phyloP scores from a whole-genome alignment of 2,329 filamentous ascomycete species.

The Arthroderma sp. region DNA sequence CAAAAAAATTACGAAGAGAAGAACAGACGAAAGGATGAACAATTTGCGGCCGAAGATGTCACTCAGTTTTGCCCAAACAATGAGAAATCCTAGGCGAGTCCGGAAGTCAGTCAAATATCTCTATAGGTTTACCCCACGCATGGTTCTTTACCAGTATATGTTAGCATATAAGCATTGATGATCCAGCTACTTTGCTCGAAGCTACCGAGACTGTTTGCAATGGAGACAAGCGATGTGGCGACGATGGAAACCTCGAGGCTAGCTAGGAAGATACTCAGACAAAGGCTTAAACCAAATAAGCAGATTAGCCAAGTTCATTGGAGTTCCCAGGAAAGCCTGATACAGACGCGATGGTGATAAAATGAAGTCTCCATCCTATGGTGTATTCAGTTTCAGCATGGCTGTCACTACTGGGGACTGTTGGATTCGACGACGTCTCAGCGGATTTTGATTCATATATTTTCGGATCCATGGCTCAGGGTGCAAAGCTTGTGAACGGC shows the following conservation, averaged over 20 bases:
- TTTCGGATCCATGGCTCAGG: too few relatives aligned
- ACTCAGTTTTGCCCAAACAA: slow-evolving; percentile 34
- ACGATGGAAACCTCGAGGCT: slow-evolving; percentile 40
- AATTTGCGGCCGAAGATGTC: slow-evolving; percentile 34
- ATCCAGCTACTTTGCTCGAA: slow-evolving; percentile 33
- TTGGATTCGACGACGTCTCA: too few relatives aligned
- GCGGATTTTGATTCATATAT: too few relatives aligned
- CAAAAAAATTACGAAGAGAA: slow-evolving; percentile 30
- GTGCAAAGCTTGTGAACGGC: too few relatives aligned
- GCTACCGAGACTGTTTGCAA: slow-evolving; percentile 27
- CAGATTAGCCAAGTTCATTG: not conserved
- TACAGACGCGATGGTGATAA: not conserved
- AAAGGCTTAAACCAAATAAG: slow-evolving; percentile 9
- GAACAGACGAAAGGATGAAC: slow-evolving; percentile 24
- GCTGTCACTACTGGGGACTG: too few relatives aligned
- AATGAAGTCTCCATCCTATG: not conserved
- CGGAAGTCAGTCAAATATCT: not conserved
- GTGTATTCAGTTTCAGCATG: not conserved
- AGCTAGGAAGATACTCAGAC: slow-evolving; percentile 29
- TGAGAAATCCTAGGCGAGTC: slow-evolving; percentile 22
- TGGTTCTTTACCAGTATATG: slow-evolving; percentile 31
- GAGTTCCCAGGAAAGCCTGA: not conserved
- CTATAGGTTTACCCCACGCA: not conserved
- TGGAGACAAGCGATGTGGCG: slow-evolving; percentile 38
- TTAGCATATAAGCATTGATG: slow-evolving; percentile 37